Conservation (phyloP, 805 yeast genomes). For the Ogataea dorogensis region DNA sequence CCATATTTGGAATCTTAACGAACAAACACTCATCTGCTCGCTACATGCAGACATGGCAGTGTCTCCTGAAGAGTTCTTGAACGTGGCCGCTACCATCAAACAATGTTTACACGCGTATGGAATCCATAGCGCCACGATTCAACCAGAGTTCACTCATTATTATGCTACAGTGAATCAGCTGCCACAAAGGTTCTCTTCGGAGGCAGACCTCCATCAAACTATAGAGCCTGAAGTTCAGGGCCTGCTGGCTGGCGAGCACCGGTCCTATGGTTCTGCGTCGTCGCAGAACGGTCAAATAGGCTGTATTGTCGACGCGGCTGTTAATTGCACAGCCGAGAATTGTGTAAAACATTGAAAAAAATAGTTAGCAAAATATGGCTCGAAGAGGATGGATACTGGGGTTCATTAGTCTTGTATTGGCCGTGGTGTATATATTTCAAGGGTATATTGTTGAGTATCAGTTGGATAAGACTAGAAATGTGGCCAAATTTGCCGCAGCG, state of each 20-base stretch:
- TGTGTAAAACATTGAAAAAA: constrained; percentile 30
- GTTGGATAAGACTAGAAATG: constrained; percentile 1
- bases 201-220: constrained; percentile 12
- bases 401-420: background rate
- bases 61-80: constrained; percentile 63
- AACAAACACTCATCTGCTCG: constrained; percentile 81
- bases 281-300: constrained; percentile 32
- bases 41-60: constrained; percentile 76
- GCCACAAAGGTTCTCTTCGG: constrained; percentile 31
- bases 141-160: constrained; percentile 74
- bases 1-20: constrained; percentile 95
- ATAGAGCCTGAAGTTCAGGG: constrained; percentile 11
- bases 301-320: constrained; percentile 52
- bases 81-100: constrained; percentile 73
- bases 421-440: constrained; percentile 1
- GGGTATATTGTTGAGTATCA: background rate
- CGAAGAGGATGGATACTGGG: background rate
- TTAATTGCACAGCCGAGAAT: constrained; percentile 47
- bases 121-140: constrained; percentile 91
- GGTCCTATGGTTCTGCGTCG: constrained; percentile 32
- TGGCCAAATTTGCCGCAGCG: background rate
- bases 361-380: background rate
- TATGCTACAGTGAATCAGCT: constrained; percentile 31
- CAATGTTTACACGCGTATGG: constrained; percentile 79
- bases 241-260: constrained; percentile 30